phyloP scores from a whole-genome alignment of 768 basidiomycete genomes.

The Leccinum disarticulatum region DNA sequence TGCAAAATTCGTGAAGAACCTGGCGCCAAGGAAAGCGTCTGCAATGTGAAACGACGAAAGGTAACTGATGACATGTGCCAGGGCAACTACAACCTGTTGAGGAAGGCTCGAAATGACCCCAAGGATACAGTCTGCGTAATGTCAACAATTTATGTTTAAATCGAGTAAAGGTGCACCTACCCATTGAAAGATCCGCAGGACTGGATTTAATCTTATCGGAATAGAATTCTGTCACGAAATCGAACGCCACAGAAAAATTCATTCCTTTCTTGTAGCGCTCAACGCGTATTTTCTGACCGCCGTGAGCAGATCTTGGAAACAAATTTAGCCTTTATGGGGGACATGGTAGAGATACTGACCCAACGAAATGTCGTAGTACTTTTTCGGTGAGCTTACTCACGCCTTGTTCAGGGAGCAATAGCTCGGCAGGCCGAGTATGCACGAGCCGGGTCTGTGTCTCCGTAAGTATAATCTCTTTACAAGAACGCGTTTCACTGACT shows the following conservation, averaged over 20 bases:
- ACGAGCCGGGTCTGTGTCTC: conserved; percentile 73
- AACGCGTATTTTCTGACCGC: conserved; percentile 50
- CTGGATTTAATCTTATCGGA: conserved; percentile 45
- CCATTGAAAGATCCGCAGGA: conserved; percentile 37
- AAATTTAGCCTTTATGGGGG: conserved; percentile 10
- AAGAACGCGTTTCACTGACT: conserved; percentile 38
- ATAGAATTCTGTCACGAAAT: conserved; percentile 65
- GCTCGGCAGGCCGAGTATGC: conserved; percentile 80
- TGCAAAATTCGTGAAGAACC: conserved; percentile 78
- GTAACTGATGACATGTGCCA: conserved; percentile 72
- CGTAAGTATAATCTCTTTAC: not conserved
- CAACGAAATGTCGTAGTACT: conserved; percentile 69
- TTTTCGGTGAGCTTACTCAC: conserved; percentile 73
- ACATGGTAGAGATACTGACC: conserved; percentile 40
- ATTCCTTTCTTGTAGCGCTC: conserved; percentile 59
- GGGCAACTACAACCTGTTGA: conserved; percentile 62
- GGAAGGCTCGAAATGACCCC: conserved; percentile 67
- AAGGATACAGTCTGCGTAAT: conserved; percentile 53
- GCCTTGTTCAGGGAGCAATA: conserved; percentile 61
- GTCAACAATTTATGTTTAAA: not conserved
- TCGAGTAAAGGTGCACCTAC: not conserved
- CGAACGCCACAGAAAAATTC: conserved; percentile 70
- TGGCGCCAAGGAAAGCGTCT: conserved; percentile 72
- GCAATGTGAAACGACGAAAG: conserved; percentile 75
- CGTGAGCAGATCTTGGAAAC: conserved; percentile 36